These are phyloP conservation scores for Tulasnella sp. DNA, from an alignment of 768 basidiomycete genomes.

Conservation along the genomic window DNA sequence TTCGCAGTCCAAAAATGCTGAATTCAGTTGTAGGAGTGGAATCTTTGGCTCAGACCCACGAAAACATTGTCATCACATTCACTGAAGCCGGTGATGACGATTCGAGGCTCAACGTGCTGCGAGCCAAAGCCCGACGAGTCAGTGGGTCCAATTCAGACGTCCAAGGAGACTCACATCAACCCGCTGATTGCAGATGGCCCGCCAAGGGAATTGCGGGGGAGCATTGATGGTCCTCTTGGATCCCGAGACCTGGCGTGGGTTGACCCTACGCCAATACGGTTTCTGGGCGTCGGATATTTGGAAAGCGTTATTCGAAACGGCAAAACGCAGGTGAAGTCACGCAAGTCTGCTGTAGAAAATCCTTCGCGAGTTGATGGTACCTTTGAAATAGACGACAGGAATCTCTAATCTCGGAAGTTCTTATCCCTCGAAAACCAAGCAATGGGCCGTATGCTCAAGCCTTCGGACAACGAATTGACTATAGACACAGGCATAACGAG, in stretches of 20 bases:
- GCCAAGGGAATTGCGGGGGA: slow-evolving; percentile 55
- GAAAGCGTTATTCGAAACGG: slow-evolving; percentile 59
- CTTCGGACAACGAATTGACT: neutral
- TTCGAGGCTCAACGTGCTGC: slow-evolving; percentile 43
- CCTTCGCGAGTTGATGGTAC: too few species aligned
- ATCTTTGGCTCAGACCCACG: slow-evolving; percentile 51
- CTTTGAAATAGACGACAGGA: neutral
- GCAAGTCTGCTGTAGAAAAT: too few species aligned
- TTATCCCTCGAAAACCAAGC: slow-evolving; percentile 12
- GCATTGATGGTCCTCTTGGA: slow-evolving; percentile 53
- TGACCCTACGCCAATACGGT: slow-evolving; percentile 53
- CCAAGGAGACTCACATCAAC: too few species aligned
- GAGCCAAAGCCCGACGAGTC: slow-evolving; percentile 64
- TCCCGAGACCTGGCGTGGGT: slow-evolving; percentile 55
- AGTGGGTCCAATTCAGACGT: slow-evolving; percentile 7
- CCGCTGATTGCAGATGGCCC: slow-evolving; percentile 38
- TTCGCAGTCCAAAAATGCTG: neutral
- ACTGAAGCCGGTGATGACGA: slow-evolving; percentile 48
- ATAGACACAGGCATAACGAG: slow-evolving; percentile 2
- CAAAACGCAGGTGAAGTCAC: slow-evolving; percentile 50
- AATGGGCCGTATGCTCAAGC: neutral
- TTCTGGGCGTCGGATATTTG: slow-evolving; percentile 68
- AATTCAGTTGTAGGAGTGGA: slow-evolving; percentile 44
- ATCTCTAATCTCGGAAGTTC: slow-evolving; percentile 1
- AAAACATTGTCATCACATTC: slow-evolving; percentile 58